Evolutionary conservation across 179 eudicot species (phyloP).

Genomic region (Pouteria campechiana): DNA sequence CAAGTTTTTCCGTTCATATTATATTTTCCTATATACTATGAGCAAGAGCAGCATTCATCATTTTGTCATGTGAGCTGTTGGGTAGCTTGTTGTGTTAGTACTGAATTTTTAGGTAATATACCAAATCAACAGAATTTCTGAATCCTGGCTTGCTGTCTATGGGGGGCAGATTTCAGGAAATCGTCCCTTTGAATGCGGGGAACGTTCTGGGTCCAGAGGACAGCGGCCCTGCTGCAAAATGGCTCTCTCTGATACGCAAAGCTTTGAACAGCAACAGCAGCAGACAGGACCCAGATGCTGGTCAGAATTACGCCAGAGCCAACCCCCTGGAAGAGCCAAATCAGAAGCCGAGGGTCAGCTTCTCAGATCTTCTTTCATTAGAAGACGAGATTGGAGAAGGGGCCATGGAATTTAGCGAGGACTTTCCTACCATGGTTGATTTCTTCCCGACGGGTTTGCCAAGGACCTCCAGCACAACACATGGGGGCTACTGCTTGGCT

Average conservation of each 20-base stretch:
- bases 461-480: not conserved
- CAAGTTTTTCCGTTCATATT: too few species aligned
- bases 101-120: too few species aligned
- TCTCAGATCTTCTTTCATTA: constrained; percentile 25
- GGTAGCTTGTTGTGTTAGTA: too few species aligned
- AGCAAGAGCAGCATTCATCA: too few species aligned
- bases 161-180: constrained; percentile 49
- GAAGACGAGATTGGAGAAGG: constrained; percentile 16
- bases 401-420: constrained; percentile 5
- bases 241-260: constrained; percentile 44
- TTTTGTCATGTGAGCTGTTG: too few species aligned
- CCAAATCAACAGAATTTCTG: too few species aligned
- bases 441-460: constrained; percentile 9
- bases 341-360: constrained; percentile 24
- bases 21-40: too few species aligned
- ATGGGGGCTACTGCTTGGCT: constrained; percentile 17
- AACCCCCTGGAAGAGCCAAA: not conserved
- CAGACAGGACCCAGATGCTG: constrained; percentile 7
- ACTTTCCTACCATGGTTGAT: too few species aligned
- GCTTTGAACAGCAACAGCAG: constrained; percentile 18
- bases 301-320: constrained; percentile 5
- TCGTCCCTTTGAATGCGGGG: constrained; percentile 64
- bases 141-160: too few species aligned
- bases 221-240: constrained; percentile 44
- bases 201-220: constrained; percentile 58